Percentiles rank a stretch among this genome's conserved stretches.
Conservation (phyloP, 768 basidiomycete species). For the Lepiota subincarnata region DNA sequence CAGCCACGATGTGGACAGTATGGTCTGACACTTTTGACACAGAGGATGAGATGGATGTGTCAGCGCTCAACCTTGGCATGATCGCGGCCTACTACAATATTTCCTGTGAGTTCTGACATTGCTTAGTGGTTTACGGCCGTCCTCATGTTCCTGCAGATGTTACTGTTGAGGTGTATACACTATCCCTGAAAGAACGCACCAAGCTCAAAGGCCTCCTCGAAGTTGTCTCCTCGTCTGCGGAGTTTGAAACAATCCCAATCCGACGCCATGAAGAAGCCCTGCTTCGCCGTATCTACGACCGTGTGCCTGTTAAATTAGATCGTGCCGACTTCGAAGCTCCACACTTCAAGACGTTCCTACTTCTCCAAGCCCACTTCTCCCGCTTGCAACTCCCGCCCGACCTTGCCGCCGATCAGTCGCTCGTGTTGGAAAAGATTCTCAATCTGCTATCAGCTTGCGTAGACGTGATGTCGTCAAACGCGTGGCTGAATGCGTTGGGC, state of each 20-base stretch:
- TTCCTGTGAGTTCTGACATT: conserved; percentile 54
- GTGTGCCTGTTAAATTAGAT: conserved; percentile 93
- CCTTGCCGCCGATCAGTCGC: conserved; percentile 84
- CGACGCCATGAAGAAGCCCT: conserved; percentile 87
- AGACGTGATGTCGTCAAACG: conserved; percentile 97
- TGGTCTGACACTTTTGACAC: conserved; percentile 4
- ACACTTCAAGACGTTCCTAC: conserved; percentile 96
- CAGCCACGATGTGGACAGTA: not conserved
- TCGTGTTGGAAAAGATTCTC: conserved; percentile 87
- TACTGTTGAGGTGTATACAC: conserved; percentile 94
- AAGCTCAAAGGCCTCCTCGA: conserved; percentile 96
- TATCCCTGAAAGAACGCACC: conserved; percentile 93
- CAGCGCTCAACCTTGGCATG: conserved; percentile 94
- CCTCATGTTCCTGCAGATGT: conserved; percentile 52
- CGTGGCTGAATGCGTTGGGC: conserved; percentile 88
- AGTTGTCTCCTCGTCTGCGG: conserved; percentile 94
- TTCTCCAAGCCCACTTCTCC: conserved; percentile 96
- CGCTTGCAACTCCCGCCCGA: conserved; percentile 90
- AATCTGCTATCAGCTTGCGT: conserved; percentile 92
- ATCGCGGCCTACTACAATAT: conserved; percentile 97
- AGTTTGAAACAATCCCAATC: conserved; percentile 94
- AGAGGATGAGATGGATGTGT: conserved; percentile 94
- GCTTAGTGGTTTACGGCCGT: not conserved
- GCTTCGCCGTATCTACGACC: conserved; percentile 89
- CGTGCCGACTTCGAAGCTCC: conserved; percentile 83